Conservation (phyloP, 257 asterid genomes). For the Voacanga thouarsii region DNA sequence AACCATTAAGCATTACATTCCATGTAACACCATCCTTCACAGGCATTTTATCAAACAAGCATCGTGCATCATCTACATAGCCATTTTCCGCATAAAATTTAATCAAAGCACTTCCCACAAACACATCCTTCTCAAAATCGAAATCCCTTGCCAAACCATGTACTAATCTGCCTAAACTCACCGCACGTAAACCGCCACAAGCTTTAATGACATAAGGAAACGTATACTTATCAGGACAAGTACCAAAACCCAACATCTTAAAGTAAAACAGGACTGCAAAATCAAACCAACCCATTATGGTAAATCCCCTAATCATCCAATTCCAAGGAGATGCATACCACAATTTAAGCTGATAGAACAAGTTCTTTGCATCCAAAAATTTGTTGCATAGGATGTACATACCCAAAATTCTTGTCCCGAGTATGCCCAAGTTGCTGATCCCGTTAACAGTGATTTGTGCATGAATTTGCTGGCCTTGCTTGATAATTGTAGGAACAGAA, state of each 20-base stretch:
- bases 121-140: conserved; percentile 70
- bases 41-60: conserved; percentile 73
- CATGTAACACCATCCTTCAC: conserved; percentile 69
- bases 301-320: conserved; percentile 93
- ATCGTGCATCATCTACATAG: conserved; percentile 52
- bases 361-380: conserved; percentile 49
- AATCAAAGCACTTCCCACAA: conserved; percentile 77
- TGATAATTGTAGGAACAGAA: conserved; percentile 28
- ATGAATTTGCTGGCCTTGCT: conserved; percentile 56
- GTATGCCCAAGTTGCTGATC: conserved; percentile 49
- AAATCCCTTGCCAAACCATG: conserved; percentile 44
- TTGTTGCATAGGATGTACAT: conserved; percentile 52
- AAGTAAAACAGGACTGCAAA: conserved; percentile 60
- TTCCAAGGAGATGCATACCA: conserved; percentile 95
- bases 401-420: conserved; percentile 82
- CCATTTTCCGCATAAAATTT: conserved; percentile 67
- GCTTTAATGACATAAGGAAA: conserved; percentile 82
- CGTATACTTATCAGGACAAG: conserved; percentile 88
- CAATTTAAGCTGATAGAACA: conserved; percentile 67
- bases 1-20: conserved; percentile 78
- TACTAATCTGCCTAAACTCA: conserved; percentile 44
- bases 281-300: conserved; percentile 52
- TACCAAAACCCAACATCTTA: conserved; percentile 75
- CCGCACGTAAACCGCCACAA: conserved; percentile 56
- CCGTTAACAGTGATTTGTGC: conserved; percentile 77